Base-by-base conservation (phyloP, 768 basidiomycete species). In the Hirschioporus abietinus region DNA sequence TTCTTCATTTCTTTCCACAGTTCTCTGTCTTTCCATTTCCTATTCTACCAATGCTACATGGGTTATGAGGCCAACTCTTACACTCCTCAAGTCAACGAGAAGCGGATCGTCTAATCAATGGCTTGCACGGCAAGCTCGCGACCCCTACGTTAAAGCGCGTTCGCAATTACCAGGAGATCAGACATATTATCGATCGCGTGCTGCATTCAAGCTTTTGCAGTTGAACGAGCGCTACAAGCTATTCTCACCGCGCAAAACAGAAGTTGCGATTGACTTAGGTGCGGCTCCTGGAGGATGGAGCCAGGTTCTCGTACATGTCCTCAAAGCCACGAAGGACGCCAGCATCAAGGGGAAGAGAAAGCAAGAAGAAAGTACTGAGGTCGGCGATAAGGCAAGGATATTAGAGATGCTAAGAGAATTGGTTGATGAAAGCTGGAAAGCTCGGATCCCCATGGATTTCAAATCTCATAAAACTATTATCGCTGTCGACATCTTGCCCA, bases 251-350 rank as follows among this genome's bases (percentile, higher is more conserved):
- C 74, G 77, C 26, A 17, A 70, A 25, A 20, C 68, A 15, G 82
- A 89, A 65, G 85, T 90, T 5, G 86, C 96, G 0, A 86, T 96
- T 0, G 96, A 97, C 76, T 84, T 97, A 24, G 96, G 96, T 18
- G 92, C 92, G 0, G 93, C 95, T 0, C 96, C 96, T 0, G 95
- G 95, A 0, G 94, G 94, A 0, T 99, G 96, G 96, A 91, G 90
- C 63, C 95, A 97, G 73, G 95, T 95, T 12, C 88, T 86, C 17
- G 83, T 86, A 0, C 42, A 52, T 20, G 42, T 15, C 3, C 42
- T 52, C 42, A 15, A 15, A 20, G 12, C 42, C 2, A 52, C 12
- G 12, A 52, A 52, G 20, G 20, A 52, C 42, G 12, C 42, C 12
- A 30, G 8, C 12, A 15, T 12, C 5, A 52, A 52, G 42, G 42